Conservation (phyloP, 202 grass and related monocot species). For the Brachypodium distachyon region DNA sequence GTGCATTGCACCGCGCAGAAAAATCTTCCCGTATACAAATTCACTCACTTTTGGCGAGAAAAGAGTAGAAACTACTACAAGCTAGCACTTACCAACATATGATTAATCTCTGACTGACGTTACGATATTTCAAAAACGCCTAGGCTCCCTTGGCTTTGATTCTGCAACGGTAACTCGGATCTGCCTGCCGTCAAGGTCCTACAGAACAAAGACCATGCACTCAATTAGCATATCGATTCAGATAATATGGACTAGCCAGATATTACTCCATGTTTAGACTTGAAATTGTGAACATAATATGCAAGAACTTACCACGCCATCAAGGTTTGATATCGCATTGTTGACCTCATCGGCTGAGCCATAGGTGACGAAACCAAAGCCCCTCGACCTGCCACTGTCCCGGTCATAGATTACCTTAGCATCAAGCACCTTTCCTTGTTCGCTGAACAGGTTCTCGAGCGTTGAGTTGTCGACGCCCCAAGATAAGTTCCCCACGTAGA, state of each 20-base stretch:
- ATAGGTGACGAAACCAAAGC: conserved; percentile 91
- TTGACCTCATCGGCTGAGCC: conserved; percentile 45
- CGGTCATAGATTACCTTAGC: conserved; percentile 83
- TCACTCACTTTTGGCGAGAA: not conserved
- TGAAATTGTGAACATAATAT: not conserved
- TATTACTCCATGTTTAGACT: not conserved
- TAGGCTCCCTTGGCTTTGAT: conserved; percentile 55
- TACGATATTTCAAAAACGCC: conserved; percentile 30
- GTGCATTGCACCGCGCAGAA: conserved; percentile 3
- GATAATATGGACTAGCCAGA: too few species aligned
- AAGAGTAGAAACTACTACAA: conserved; percentile 24
- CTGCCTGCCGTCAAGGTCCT: conserved; percentile 85
- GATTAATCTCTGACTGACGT: conserved; percentile 7
- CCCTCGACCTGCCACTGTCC: conserved; percentile 86
- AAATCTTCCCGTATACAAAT: conserved; percentile 23
- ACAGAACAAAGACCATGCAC: not conserved
- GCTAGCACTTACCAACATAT: conserved; percentile 15
- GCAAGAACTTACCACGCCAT: conserved; percentile 62
- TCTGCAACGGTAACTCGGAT: conserved; percentile 84
- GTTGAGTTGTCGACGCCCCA: conserved; percentile 87
- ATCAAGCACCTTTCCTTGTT: conserved; percentile 73
- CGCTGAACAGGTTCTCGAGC: conserved; percentile 73
- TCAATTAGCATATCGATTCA: not conserved
- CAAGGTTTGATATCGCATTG: conserved; percentile 68
- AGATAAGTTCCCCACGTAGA: conserved; percentile 82